These are phyloP conservation scores for Candida cerambycidarum DNA, from an alignment of 805 yeast genomes.

Conservation along the genomic window DNA sequence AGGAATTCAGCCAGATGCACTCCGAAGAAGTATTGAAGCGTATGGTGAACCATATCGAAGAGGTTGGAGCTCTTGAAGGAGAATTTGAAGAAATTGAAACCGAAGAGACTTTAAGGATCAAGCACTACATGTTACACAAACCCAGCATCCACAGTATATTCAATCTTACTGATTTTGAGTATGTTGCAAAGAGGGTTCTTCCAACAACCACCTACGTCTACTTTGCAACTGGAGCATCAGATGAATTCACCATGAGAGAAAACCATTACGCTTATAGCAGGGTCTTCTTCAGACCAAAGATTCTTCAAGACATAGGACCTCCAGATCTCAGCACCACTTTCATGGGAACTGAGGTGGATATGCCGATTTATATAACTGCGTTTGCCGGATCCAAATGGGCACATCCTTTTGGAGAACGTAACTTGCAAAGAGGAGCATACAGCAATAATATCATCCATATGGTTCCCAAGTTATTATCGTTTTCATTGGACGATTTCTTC, in stretches of 20 bases:
- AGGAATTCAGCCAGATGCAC: constrained; percentile 42
- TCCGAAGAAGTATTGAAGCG: constrained; percentile 20
- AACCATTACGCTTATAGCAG: constrained; percentile 85
- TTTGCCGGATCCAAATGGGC: constrained; percentile 31
- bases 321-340: constrained; percentile 17
- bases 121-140: constrained; percentile 8
- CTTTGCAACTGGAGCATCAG: constrained; percentile 68
- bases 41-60: constrained; percentile 8
- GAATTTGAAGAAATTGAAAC: constrained; percentile 13
- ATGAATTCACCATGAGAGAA: constrained; percentile 81
- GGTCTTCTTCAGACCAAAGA: constrained; percentile 77
- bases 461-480: constrained; percentile 30
- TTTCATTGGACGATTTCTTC: constrained; percentile 24
- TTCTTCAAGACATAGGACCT: constrained; percentile 51
- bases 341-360: constrained; percentile 20
- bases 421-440: constrained; percentile 23
- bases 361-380: constrained; percentile 34
- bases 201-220: constrained; percentile 35
- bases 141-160: constrained; percentile 19
- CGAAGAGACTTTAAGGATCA: constrained; percentile 7
- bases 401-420: constrained; percentile 26
- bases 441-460: constrained; percentile 31
- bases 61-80: constrained; percentile 14
- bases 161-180: constrained; percentile 39
- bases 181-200: constrained; percentile 32